A percentile compares a stretch with the other conserved stretches of the same genome.
Conservation (phyloP, 2,329 filamentous ascomycete species). For the Ceratocystis colombiana region DNA sequence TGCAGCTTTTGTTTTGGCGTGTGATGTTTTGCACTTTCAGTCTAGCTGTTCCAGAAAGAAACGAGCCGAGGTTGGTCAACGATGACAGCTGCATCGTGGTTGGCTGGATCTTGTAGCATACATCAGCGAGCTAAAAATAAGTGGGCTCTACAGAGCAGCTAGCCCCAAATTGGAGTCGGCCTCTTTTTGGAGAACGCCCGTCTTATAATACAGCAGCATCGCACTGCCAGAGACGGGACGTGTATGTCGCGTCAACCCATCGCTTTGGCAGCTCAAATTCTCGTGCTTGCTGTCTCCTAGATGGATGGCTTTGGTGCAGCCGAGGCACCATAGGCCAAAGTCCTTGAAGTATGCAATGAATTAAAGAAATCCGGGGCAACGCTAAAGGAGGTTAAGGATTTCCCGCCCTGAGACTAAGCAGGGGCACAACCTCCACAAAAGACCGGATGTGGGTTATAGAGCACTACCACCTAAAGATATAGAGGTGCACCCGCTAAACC, state of each 20-base stretch:
- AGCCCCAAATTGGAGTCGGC: neutral
- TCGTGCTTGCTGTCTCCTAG: neutral
- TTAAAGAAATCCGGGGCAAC: conserved; percentile 1
- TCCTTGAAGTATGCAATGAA: neutral
- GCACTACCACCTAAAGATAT: neutral
- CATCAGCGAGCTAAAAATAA: neutral
- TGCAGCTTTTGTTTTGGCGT: neutral
- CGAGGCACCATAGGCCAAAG: neutral
- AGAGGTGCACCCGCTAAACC: neutral
- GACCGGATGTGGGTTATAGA: neutral
- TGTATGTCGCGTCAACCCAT: neutral
- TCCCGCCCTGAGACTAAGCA: neutral
- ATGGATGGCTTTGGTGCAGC: neutral
- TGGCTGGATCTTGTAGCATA: conserved; percentile 3
- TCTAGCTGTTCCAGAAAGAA: conserved; percentile 7
- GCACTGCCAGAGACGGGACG: neutral
- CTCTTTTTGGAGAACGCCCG: neutral
- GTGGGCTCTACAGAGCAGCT: neutral
- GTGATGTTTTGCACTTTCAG: conserved; percentile 8
- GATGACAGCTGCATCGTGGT: conserved; percentile 17
- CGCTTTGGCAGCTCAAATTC: neutral
- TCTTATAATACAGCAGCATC: neutral
- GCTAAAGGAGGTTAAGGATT: conserved; percentile 5
- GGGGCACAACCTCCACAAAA: conserved; percentile 2
- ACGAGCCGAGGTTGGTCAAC: conserved; percentile 25